Conservation (phyloP, 805 yeast genomes). For the Wickerhamiella vanderwaltii region DNA sequence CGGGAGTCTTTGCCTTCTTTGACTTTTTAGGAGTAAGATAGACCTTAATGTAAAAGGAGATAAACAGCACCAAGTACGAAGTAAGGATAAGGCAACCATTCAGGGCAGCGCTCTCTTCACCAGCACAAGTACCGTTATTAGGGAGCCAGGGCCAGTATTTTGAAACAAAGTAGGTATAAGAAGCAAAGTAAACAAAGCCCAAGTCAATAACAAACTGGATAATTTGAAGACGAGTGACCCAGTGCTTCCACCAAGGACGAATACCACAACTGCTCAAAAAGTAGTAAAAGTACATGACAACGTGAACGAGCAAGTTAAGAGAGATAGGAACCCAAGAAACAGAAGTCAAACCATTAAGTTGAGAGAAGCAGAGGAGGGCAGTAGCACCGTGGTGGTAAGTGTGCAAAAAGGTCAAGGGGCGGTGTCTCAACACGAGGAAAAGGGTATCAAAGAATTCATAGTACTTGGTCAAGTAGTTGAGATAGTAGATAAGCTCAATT, state of each 20-base stretch:
- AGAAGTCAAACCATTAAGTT: conserved; percentile 77
- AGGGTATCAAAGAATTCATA: conserved; percentile 83
- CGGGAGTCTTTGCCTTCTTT: conserved; percentile 15
- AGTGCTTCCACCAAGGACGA: conserved; percentile 98
- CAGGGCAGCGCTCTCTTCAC: conserved; percentile 85
- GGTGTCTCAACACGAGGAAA: conserved; percentile 81
- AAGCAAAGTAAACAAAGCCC: conserved; percentile 83
- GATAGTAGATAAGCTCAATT: conserved; percentile 72
- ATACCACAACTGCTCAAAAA: conserved; percentile 86
- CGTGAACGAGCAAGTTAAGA: conserved; percentile 84
- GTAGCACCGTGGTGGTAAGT: conserved; percentile 98
- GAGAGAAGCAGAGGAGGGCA: conserved; percentile 86
- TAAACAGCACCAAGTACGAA: conserved; percentile 78
- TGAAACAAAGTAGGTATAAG: conserved; percentile 77
- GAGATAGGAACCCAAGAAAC: conserved; percentile 92
- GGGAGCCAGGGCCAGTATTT: conserved; percentile 59
- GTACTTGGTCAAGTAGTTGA: conserved; percentile 84
- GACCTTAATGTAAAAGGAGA: conserved; percentile 80
- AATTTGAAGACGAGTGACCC: conserved; percentile 96
- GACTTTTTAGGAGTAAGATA: conserved; percentile 39
- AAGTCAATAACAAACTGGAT: conserved; percentile 84
- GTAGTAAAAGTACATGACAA: conserved; percentile 96
- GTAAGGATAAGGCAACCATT: conserved; percentile 82
- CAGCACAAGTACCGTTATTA: conserved; percentile 74
- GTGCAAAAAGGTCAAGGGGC: conserved; percentile 83